Base-by-base conservation (phyloP, 2,329 filamentous ascomycete species). In the Leptographium lundbergii region DNA sequence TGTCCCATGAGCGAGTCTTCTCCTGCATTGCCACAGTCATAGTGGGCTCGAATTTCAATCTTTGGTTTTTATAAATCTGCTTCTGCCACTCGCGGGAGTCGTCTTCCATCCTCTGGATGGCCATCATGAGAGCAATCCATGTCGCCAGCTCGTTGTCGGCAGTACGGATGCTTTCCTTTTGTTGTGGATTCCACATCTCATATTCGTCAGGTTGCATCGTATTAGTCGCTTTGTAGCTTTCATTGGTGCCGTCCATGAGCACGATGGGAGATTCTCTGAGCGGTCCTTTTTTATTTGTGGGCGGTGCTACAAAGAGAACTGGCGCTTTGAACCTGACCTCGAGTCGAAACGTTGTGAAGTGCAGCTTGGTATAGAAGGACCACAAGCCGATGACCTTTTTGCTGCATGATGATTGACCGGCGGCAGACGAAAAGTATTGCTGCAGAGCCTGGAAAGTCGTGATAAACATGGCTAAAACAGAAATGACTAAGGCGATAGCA, bases 121-220 rank as follows among this genome's bases (percentile, higher is more conserved):
- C 73, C 10, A 73, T 74, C 19, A 82, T 71, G 9, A 82, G 67
- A 3, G 72, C 71, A 1, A 78, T 70, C 79, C 79, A 82, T 1
- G 79, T 80, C 4, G 77, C 77, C 14, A 74, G 67, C 65, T 82
- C 79, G 58, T 81, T 81, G 63, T 82, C 78, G 10, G 79, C 77
- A 1, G 79, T 82, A 62, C 79, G 78, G 1, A 82, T 72, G 52
- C 48, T 57, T 34, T 63, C 59, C 24, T 60, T 57, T 32, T 63
- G 57, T 27, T 60, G 58, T 9, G 52, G 52, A 29, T 60, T 51
- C 29, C 27, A 54, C 4, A n/a, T 24, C 14, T 61, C 48, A 11
- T 51, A 60, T 54, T 63, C 61, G 9, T 61, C 1, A 64, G 62
- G 6, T 54, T 60, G 57, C 58, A 63, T 7, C 10, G 62, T 63